phyloP scores from a whole-genome alignment of 176 grass and related monocot genomes.

The Alopecurus myosuroides region DNA sequence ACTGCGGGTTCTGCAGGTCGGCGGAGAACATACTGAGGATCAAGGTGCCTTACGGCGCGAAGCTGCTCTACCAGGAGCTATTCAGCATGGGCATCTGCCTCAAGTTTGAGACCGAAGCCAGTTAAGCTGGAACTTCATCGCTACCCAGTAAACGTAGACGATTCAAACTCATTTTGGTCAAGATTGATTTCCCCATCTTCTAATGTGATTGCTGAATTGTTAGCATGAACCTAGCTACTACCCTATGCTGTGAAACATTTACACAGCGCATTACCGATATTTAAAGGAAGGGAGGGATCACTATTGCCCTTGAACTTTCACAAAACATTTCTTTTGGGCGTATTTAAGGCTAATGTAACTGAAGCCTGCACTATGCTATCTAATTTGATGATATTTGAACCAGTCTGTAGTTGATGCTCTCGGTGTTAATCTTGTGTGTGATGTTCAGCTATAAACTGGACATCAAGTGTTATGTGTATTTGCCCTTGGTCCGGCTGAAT shows the following conservation, averaged over 20 bases:
- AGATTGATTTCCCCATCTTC: not conserved
- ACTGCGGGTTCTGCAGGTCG: constrained; percentile 65
- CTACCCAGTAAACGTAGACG: not conserved
- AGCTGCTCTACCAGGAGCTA: constrained; percentile 87
- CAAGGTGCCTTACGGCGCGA: constrained; percentile 83
- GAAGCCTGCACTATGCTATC: not conserved
- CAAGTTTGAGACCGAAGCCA: constrained; percentile 74
- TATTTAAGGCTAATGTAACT: not conserved
- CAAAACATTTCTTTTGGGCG: not conserved
- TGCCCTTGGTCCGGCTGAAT: not conserved
- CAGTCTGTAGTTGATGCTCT: not conserved
- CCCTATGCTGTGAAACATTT: not conserved
- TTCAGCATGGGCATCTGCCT: constrained; percentile 94
- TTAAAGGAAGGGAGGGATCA: not conserved
- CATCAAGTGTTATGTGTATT: not conserved
- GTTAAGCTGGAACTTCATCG: constrained; percentile 25
- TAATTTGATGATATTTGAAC: not conserved
- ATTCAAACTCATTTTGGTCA: not conserved
- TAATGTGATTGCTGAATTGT: not conserved
- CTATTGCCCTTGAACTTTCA: not conserved
- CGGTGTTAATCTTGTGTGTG: not conserved
- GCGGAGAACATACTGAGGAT: constrained; percentile 70
- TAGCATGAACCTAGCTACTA: not conserved
- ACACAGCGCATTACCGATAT: not conserved
- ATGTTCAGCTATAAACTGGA: not conserved